These are phyloP conservation scores for Suillus placidus DNA, from an alignment of 768 basidiomycete genomes.

Conservation along the genomic window DNA sequence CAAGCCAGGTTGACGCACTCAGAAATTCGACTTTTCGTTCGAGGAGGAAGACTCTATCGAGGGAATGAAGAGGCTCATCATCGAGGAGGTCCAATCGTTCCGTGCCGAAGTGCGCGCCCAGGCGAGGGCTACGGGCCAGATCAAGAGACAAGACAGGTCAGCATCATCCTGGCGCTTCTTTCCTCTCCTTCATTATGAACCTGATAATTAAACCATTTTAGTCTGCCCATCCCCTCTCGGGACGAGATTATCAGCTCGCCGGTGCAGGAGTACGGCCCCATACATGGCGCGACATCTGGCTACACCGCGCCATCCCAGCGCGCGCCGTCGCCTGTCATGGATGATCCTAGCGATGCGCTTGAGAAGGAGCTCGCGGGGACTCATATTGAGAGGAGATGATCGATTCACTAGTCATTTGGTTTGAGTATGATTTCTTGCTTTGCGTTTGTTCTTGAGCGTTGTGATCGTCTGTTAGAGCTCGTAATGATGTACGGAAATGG, in stretches of 20 bases:
- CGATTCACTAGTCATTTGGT: background rate
- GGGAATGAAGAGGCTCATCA: conserved; percentile 95
- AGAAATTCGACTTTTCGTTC: conserved; percentile 96
- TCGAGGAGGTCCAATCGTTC: conserved; percentile 90
- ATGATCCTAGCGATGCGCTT: conserved; percentile 83
- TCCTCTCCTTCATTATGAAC: background rate
- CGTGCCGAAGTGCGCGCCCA: conserved; percentile 89
- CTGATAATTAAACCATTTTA: conserved; percentile 27
- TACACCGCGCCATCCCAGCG: conserved; percentile 55
- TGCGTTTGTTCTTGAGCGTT: background rate
- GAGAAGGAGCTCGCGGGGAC: conserved; percentile 85
- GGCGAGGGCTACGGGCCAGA: conserved; percentile 69
- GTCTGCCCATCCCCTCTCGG: conserved; percentile 77
- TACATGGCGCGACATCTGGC: conserved; percentile 70
- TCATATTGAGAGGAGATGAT: conserved; percentile 46
- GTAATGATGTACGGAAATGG: background rate
- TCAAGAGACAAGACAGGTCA: conserved; percentile 78
- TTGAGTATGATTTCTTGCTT: background rate
- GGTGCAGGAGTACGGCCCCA: conserved; percentile 57
- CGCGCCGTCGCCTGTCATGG: conserved; percentile 72
- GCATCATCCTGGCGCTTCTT: conserved; percentile 4
- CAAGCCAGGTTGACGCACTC: background rate
- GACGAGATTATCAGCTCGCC: conserved; percentile 84
- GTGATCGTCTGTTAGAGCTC: background rate
- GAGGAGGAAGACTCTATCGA: conserved; percentile 97